Percentiles rank a stretch among this genome's conserved stretches.
Evolutionary conservation across 164 flowering plant species (phyloP).

Genomic region (Litsea cubeba): DNA sequence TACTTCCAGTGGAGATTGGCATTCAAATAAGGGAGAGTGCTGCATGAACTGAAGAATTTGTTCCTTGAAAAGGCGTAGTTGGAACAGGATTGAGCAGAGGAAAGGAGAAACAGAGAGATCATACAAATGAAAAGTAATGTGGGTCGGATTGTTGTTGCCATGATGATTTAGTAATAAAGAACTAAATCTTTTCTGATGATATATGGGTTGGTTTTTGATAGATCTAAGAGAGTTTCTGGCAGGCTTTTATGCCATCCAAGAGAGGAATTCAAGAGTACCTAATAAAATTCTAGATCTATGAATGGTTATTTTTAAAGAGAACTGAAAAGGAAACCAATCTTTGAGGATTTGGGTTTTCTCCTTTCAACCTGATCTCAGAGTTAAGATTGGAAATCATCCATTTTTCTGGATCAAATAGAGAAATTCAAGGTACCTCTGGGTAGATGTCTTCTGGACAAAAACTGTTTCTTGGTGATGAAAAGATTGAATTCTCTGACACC

Average conservation of each 20-base stretch:
- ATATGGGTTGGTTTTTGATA: neutral
- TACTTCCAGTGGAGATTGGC: conserved; percentile 11
- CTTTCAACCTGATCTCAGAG: neutral
- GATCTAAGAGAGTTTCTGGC: neutral
- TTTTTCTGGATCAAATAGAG: too few species aligned
- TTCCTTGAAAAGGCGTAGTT: neutral
- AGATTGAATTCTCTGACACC: neutral
- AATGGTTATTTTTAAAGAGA: neutral
- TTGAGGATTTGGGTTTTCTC: neutral
- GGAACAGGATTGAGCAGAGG: conserved; percentile 5
- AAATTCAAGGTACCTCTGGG: too few species aligned
- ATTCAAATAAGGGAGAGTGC: neutral
- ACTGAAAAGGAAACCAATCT: too few species aligned
- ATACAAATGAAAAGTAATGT: conserved; percentile 3
- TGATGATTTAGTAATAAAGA: neutral
- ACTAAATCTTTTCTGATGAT: neutral
- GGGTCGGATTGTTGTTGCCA: neutral
- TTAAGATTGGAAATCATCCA: too few species aligned
- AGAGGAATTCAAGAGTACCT: neutral
- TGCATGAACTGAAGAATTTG: conserved; percentile 6
- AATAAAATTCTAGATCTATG: neutral
- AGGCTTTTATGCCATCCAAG: neutral
- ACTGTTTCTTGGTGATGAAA: too few species aligned
- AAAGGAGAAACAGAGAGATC: neutral
- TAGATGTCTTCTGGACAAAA: too few species aligned